Conservation (phyloP, 2,329 filamentous ascomycete species). For the Colletotrichum incanum region DNA sequence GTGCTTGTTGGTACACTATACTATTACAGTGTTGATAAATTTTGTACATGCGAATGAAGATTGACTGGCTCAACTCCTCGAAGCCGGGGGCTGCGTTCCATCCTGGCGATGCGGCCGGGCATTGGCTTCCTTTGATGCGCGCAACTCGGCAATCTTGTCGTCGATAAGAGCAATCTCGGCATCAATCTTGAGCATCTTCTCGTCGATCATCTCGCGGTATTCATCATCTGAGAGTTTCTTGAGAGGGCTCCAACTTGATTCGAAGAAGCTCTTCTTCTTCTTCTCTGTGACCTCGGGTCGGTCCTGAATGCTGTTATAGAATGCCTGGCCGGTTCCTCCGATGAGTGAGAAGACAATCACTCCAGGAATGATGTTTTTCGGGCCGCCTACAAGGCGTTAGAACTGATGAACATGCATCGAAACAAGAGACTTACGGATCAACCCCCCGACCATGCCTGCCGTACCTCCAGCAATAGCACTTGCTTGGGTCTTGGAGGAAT, state of each 20-base stretch:
- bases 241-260: constrained; percentile 81
- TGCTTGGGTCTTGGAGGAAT: constrained; percentile 74
- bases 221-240: constrained; percentile 80
- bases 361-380: constrained; percentile 67
- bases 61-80: not conserved
- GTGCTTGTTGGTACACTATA: constrained; percentile 20
- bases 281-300: constrained; percentile 44
- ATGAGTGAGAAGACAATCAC: constrained; percentile 64
- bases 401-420: not conserved
- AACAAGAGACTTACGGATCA: constrained; percentile 62
- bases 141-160: constrained; percentile 74
- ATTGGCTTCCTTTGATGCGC: constrained; percentile 36
- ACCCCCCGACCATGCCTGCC: constrained; percentile 73
- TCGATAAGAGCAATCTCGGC: constrained; percentile 85
- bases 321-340: constrained; percentile 58
- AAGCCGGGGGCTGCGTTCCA: not conserved
- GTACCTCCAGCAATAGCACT: constrained; percentile 81
- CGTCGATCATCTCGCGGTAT: constrained; percentile 78
- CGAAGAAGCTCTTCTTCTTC: constrained; percentile 64
- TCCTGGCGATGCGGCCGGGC: not conserved
- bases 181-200: constrained; percentile 80
- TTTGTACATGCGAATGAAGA: not conserved
- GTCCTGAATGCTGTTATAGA: constrained; percentile 52
- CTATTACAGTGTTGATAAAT: not conserved
- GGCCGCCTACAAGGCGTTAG: constrained; percentile 60